Evolutionary conservation across 2,329 filamentous ascomycete species (phyloP).

Genomic region (Trichoderma sp.): DNA sequence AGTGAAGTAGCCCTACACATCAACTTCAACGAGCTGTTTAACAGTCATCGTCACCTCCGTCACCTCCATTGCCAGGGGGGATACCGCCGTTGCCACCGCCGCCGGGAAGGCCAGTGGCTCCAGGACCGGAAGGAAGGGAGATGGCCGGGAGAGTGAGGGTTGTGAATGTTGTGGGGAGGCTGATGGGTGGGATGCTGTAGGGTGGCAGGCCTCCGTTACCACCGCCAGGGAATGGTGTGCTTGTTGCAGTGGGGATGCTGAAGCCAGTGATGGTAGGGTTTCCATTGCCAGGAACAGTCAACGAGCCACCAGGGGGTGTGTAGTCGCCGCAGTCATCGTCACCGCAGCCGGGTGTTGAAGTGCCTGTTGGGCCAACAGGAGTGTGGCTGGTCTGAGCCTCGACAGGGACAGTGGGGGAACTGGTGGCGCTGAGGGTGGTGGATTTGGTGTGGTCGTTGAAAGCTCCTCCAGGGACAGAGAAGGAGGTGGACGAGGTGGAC

Average conservation of each 20-base stretch:
- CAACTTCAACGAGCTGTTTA: not conserved
- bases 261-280: too few relatives aligned
- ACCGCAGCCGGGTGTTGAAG: not conserved
- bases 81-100: too few relatives aligned
- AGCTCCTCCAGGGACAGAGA: slow-evolving; percentile 1
- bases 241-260: too few relatives aligned
- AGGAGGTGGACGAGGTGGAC: not conserved
- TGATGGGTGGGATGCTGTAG: not conserved
- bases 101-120: not conserved
- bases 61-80: not conserved
- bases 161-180: slow-evolving; percentile 17
- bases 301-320: not conserved
- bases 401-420: not conserved
- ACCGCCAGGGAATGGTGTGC: too few relatives aligned
- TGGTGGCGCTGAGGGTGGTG: not conserved
- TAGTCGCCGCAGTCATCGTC: not conserved
- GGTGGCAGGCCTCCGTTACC: too few relatives aligned
- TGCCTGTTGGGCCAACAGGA: not conserved
- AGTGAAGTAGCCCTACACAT: not conserved
- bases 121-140: slow-evolving; percentile 20
- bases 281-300: not conserved
- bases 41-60: not conserved
- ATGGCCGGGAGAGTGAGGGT: slow-evolving; percentile 7
- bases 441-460: not conserved
- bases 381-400: not conserved